phyloP scores from a whole-genome alignment of 371 early-diverging fungal genomes.

The Chytridiales sp. region DNA sequence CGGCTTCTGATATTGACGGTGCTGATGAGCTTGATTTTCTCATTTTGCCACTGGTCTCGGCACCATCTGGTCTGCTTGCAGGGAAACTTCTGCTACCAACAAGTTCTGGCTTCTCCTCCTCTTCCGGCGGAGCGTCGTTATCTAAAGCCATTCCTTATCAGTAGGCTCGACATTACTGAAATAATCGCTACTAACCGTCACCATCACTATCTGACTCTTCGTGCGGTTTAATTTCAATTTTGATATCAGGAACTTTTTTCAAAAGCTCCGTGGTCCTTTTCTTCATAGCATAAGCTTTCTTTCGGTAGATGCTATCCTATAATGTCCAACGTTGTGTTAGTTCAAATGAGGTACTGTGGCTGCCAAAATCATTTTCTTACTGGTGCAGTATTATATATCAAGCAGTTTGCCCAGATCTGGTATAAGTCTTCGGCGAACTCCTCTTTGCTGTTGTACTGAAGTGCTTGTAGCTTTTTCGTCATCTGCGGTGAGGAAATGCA shows the following conservation, averaged over 20 bases:
- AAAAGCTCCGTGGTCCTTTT: constrained; percentile 71
- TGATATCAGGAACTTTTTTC: constrained; percentile 79
- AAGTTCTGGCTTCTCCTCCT: constrained; percentile 3
- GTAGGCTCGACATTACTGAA: background rate
- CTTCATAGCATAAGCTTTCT: constrained; percentile 81
- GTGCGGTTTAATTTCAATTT: constrained; percentile 27
- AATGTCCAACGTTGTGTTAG: background rate
- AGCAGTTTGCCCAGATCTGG: constrained; percentile 83
- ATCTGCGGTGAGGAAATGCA: constrained; percentile 44
- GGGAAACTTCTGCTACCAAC: background rate
- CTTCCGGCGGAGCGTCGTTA: background rate
- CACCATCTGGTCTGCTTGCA: background rate
- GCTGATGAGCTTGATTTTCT: too few species aligned
- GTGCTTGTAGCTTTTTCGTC: constrained; percentile 71
- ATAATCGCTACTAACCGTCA: constrained; percentile 29
- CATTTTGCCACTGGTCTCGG: too few species aligned
- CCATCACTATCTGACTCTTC: constrained; percentile 45
- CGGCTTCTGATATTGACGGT: too few species aligned
- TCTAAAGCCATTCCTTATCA: too few species aligned
- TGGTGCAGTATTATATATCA: constrained; percentile 75
- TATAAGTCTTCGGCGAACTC: constrained; percentile 79
- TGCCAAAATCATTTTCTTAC: constrained; percentile 28
- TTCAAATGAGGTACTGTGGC: background rate
- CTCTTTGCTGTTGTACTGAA: constrained; percentile 70
- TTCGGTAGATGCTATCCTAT: constrained; percentile 73